A percentile compares a stretch with the other conserved stretches of the same genome.
Evolutionary conservation across 176 grass and related monocot genomes (phyloP).

Genomic region (Raddia guianensis): DNA sequence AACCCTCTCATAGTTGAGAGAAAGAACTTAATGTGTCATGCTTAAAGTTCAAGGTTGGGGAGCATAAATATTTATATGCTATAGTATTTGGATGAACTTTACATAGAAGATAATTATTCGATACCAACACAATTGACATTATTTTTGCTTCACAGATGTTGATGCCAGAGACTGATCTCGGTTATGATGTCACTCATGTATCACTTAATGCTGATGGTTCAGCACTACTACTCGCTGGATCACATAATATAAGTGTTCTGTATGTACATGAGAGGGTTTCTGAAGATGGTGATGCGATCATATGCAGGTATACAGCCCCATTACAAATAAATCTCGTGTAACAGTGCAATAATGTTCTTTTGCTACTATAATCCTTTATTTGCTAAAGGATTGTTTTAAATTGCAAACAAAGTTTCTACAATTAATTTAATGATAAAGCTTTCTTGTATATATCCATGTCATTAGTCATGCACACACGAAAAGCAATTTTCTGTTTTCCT

Average conservation of each 20-base stretch:
- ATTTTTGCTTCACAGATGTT: slow-evolving; percentile 53
- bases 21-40: slow-evolving; percentile 2
- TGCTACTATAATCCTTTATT: slow-evolving; percentile 11
- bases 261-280: slow-evolving; percentile 76
- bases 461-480: slow-evolving; percentile 19
- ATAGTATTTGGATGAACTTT: slow-evolving; percentile 22
- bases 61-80: slow-evolving; percentile 20
- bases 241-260: slow-evolving; percentile 61
- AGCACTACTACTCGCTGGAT: slow-evolving; percentile 72
- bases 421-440: neutral
- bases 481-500: neutral
- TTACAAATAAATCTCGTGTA: slow-evolving; percentile 19
- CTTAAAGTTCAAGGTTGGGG: slow-evolving; percentile 12
- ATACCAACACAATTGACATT: slow-evolving; percentile 14
- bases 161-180: slow-evolving; percentile 61
- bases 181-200: slow-evolving; percentile 52
- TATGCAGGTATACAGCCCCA: slow-evolving; percentile 65
- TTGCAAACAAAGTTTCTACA: neutral
- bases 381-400: slow-evolving; percentile 12
- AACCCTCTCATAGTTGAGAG: slow-evolving; percentile 10
- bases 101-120: slow-evolving; percentile 32
- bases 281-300: slow-evolving; percentile 60
- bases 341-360: neutral
- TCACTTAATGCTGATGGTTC: slow-evolving; percentile 78
- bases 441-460: neutral